Base-by-base conservation (phyloP, 805 yeast genomes). In the Sungouiozyma intestinalis region DNA sequence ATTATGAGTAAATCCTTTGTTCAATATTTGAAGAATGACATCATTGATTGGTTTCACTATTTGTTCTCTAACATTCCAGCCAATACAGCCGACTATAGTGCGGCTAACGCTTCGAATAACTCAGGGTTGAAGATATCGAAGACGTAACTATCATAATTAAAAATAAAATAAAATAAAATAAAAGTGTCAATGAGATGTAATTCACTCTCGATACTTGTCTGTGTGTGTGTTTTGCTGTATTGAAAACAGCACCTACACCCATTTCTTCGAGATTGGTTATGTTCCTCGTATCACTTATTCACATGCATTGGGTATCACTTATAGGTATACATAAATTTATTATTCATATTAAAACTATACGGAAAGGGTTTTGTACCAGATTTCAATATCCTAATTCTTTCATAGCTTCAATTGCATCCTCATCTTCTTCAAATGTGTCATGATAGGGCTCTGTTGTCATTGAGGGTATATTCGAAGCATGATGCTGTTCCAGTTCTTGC, bases 21-120 rank as follows among this genome's bases (percentile, higher is more conserved):
- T 27, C 34, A 20, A 27, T 46, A 40, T 20, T 44, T 39, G 40
- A 52, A 38, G 33, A 41, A 48, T 15, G 51, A 49, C 41, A 38
- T 53, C 9, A 38, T 33, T 8, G 41, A 36, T 3, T 54, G 59
- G 59, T 39, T 49, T 14, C 36, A 45, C 24, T 53, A 56, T 46
- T 27, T 49, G 19, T 48, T 48, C 20, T 24, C 29, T 24, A 24
- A 24, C 29, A 24, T 24, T 7, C 29, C 29, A 6, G 29, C 29
- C 11, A 24, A 24, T 24, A 24, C 29, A 24, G 29, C 29, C 11
- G 29, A 24, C 11, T 24, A 24, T 11, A 24, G 29, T 24, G 29
- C 29, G 6, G 29, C 29, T 6, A 6, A 24, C 11, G 29, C 29
- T 24, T 24, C 29, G 29, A 24, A 24, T 7, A 24, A 11, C 11